phyloP scores from a whole-genome alignment of 1,139 yeast species.

The Pichia sp. region DNA sequence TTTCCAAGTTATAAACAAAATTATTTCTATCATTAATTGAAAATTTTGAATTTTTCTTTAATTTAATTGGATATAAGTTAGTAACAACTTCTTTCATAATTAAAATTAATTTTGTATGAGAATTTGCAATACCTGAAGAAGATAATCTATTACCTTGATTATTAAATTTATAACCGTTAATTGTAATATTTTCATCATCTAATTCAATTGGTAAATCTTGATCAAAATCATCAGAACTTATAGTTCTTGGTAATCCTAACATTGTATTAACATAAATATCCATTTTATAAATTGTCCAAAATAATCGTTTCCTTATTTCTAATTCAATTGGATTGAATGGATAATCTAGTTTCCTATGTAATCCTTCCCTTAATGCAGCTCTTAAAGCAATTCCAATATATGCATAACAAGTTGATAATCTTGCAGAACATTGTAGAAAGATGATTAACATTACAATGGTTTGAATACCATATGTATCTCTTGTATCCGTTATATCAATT shows the following conservation, averaged over 20 bases:
- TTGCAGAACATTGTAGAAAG: constrained; percentile 84
- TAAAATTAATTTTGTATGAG: constrained; percentile 68
- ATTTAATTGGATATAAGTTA: constrained; percentile 50
- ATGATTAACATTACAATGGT: constrained; percentile 68
- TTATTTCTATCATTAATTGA: constrained; percentile 32
- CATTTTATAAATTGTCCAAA: constrained; percentile 87
- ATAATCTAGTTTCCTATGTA: constrained; percentile 67
- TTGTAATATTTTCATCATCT: constrained; percentile 83
- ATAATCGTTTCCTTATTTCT: constrained; percentile 78
- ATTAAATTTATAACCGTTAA: constrained; percentile 42
- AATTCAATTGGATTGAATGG: constrained; percentile 75
- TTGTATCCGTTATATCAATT: constrained; percentile 60
- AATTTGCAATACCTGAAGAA: constrained; percentile 77
- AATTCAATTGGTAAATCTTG: constrained; percentile 81
- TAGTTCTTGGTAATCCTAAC: constrained; percentile 77
- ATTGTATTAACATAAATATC: constrained; percentile 87
- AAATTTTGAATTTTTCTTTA: constrained; percentile 17
- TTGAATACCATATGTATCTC: constrained; percentile 62
- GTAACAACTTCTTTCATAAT: constrained; percentile 52
- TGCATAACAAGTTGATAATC: constrained; percentile 84
- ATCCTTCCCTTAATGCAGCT: constrained; percentile 80
- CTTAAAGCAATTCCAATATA: constrained; percentile 89
- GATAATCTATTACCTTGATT: constrained; percentile 45
- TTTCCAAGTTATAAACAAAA: constrained; percentile 66
- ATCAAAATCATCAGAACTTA: constrained; percentile 75